These are phyloP conservation scores for Xerophyta viscosa DNA, from an alignment of 106 monocot species.

Conservation along the genomic window DNA sequence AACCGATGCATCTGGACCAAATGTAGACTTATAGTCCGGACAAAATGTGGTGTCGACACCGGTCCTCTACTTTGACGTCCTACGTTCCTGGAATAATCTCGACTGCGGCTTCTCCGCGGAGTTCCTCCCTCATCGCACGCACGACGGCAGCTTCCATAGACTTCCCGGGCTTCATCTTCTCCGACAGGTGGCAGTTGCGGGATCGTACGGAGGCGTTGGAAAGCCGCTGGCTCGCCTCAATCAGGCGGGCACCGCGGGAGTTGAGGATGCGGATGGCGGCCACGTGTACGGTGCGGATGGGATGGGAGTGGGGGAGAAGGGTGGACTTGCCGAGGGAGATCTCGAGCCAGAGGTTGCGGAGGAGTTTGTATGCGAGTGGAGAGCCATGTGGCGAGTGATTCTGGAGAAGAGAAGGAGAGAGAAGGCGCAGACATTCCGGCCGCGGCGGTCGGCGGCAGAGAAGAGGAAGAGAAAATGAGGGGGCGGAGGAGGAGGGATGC, in stretches of 20 bases:
- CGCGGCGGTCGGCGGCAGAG: neutral
- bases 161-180: constrained; percentile 92
- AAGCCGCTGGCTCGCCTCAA: constrained; percentile 76
- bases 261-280: constrained; percentile 50
- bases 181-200: constrained; percentile 53
- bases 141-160: constrained; percentile 52
- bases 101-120: constrained; percentile 18
- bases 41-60: no score
- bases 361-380: constrained; percentile 59
- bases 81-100: constrained; percentile 32
- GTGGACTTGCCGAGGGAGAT: constrained; percentile 53
- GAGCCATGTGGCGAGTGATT: constrained; percentile 62
- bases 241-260: constrained; percentile 28
- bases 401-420: constrained; percentile 57
- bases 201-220: constrained; percentile 61
- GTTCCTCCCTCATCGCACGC: constrained; percentile 64
- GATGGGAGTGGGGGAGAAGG: constrained; percentile 15
- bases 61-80: constrained; percentile 47
- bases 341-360: constrained; percentile 79
- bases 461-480: constrained; percentile 3
- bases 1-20: no score
- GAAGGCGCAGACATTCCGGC: constrained; percentile 6
- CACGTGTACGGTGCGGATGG: constrained; percentile 63
- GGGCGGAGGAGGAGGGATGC: neutral
- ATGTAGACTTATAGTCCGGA: no score